Base-by-base conservation (phyloP, 2,329 filamentous ascomycete genomes). In the Alternaria alternata region DNA sequence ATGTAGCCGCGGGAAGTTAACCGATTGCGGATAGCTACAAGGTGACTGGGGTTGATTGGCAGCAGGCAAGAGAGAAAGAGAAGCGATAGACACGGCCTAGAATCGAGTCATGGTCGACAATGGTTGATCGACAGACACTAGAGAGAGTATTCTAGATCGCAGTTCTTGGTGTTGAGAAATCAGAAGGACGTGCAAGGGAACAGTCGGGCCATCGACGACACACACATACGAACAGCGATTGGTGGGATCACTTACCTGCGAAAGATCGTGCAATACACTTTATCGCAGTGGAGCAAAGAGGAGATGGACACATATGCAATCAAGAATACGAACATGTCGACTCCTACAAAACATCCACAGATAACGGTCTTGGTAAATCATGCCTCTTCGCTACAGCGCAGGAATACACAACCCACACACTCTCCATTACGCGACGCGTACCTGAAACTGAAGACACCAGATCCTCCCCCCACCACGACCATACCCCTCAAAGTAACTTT, bases 1-100 rank as follows among this genome's bases (percentile, higher is more conserved):
- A 64, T 64, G 61, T 62, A 62, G 49, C 55, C 59, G 62, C 62
- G 62, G 62, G 59, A 64, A 59, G 59, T 59, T 55, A 51, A 49
- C 57, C 43, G 51, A 42, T 59, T 59, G 39, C 34, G 51, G 57
- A 42, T 55, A 49, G 52, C 57, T 44, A 44, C 44, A 26, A 43
- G 24, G 44, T 46, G 56, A 55, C 51, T 51, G 51, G 32, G 39
- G 38, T 55, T 55, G 51, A 49, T 56, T 56, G 28, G 54, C 44
- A 47, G 18, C 38, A 55, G 38, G 44, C 46, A 49, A 49, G 32
- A 49, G 39, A 44, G 22, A 26, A 20, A 46, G 8, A 18, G 36
- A 30, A 38, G 30, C 20, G n/a, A 49, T 41, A 20, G 18, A 32
- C 34, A 48, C 30, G 57, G 57, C 44, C 57, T 55, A 51, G 57